A percentile compares a stretch with the other conserved stretches of the same genome.
Evolutionary conservation across 352 stramenopile species (phyloP).

Genomic region (Phytophthora aleatoria): DNA sequence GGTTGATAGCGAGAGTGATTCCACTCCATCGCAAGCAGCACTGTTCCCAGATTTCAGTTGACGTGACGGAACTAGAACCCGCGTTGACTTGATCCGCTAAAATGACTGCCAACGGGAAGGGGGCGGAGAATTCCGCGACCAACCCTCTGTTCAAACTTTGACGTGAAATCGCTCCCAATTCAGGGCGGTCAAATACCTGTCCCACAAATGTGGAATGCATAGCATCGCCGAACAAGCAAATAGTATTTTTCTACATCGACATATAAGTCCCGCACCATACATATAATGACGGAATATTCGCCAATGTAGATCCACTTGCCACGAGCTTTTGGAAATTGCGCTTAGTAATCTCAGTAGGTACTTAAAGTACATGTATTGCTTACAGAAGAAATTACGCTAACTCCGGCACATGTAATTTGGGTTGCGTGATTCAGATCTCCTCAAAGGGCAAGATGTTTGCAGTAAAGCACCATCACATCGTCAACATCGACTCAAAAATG

Average conservation of each 20-base stretch:
- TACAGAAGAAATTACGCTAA: too few species aligned
- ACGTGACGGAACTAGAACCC: conserved; percentile 26
- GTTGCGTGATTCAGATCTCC: too few species aligned
- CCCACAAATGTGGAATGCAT: conserved; percentile 12
- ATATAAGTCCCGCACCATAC: neutral
- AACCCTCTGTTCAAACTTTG: conserved; percentile 4
- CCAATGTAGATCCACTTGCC: neutral
- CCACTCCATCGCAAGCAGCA: conserved; percentile 38
- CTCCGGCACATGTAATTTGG: too few species aligned
- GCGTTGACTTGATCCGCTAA: conserved; percentile 6
- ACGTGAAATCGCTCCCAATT: conserved; percentile 44
- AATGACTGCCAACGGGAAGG: conserved; percentile 16
- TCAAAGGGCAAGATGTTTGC: too few species aligned
- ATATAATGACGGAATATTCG: too few species aligned
- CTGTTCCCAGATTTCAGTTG: conserved; percentile 46
- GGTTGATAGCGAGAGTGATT: conserved; percentile 27
- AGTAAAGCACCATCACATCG: too few species aligned
- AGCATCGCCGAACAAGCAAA: neutral
- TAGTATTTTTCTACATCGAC: neutral
- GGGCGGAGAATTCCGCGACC: conserved; percentile 26
- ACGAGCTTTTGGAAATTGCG: neutral
- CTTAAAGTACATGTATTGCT: too few species aligned
- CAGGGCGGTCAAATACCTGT: conserved; percentile 24
- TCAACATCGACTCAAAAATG: too few species aligned
- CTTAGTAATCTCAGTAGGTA: neutral